Evolutionary conservation across 140 eudicot genomes (phyloP).

Genomic region (Stevia rebaudiana): DNA sequence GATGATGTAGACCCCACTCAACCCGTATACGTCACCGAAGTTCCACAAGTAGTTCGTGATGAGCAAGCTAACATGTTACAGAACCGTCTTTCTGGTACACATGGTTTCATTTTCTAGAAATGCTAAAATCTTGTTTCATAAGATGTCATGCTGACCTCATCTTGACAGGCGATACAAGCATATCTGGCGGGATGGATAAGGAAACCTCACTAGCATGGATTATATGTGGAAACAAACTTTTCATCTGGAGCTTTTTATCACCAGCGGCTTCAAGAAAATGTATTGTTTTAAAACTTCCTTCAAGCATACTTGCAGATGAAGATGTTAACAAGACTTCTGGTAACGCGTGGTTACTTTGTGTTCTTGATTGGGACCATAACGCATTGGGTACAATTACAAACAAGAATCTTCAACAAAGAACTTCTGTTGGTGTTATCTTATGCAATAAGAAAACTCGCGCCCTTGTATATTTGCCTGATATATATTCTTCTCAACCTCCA

Average conservation of each 20-base stretch:
- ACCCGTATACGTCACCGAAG: constrained; percentile 83
- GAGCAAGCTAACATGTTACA: constrained; percentile 53
- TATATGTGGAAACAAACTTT: constrained; percentile 56
- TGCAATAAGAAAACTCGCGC: constrained; percentile 58
- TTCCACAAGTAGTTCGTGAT: constrained; percentile 87
- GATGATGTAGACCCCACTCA: constrained; percentile 55
- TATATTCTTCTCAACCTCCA: constrained; percentile 38
- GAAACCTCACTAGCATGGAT: constrained; percentile 80
- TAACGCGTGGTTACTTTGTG: constrained; percentile 49
- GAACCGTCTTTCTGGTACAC: constrained; percentile 51
- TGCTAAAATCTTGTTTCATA: not conserved
- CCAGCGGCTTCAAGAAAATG: constrained; percentile 67
- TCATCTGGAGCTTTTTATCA: constrained; percentile 67
- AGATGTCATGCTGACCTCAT: constrained; percentile 10
- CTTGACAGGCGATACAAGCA: constrained; percentile 49
- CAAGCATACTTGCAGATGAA: constrained; percentile 34
- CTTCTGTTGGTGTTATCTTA: constrained; percentile 60
- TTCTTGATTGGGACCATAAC: constrained; percentile 51
- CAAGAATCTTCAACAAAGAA: constrained; percentile 35
- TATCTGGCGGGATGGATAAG: constrained; percentile 86
- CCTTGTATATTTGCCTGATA: constrained; percentile 66
- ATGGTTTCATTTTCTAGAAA: constrained; percentile 4
- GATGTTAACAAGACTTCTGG: constrained; percentile 34
- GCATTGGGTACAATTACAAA: constrained; percentile 17
- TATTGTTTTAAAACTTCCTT: constrained; percentile 60